These are phyloP conservation scores for Neurospora cerealis DNA, from an alignment of 495 filamentous ascomycete species.

Conservation along the genomic window DNA sequence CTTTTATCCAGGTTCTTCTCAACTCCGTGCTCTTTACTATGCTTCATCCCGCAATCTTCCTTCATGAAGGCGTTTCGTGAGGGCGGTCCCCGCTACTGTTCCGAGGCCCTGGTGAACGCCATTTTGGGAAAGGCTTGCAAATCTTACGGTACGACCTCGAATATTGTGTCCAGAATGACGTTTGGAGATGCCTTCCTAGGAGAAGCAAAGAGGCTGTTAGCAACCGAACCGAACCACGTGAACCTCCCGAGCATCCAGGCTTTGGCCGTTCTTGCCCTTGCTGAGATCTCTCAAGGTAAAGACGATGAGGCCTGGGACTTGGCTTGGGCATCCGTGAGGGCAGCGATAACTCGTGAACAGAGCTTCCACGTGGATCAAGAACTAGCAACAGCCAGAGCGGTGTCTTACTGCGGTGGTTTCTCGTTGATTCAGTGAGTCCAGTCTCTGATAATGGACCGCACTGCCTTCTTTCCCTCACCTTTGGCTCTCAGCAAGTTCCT, in stretches of 20 bases:
- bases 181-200: slow-evolving; percentile 21
- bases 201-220: slow-evolving; percentile 15
- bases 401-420: slow-evolving; percentile 17
- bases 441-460: neutral
- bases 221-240: slow-evolving; percentile 4
- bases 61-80: slow-evolving; percentile 15
- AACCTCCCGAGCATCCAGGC: slow-evolving; percentile 18
- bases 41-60: slow-evolving; percentile 8
- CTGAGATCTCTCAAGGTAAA: slow-evolving; percentile 16
- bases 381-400: slow-evolving; percentile 9
- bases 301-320: slow-evolving; percentile 16
- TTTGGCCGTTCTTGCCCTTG: slow-evolving; percentile 14
- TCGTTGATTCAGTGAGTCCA: slow-evolving; percentile 15
- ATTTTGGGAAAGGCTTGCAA: slow-evolving; percentile 16
- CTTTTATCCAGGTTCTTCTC: slow-evolving; percentile 13
- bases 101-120: slow-evolving; percentile 17
- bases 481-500: neutral
- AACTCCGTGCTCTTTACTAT: slow-evolving; percentile 8
- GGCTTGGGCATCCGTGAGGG: slow-evolving; percentile 12
- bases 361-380: slow-evolving; percentile 1
- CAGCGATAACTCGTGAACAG: slow-evolving; percentile 7
- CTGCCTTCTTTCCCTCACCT: neutral
- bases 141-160: slow-evolving; percentile 6
- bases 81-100: slow-evolving; percentile 14
- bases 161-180: slow-evolving; percentile 13